A percentile compares a stretch with the other conserved stretches of the same genome.
Evolutionary conservation across 306 rosid genomes (phyloP).

Genomic region (Herpetospermum pedunculosum): DNA sequence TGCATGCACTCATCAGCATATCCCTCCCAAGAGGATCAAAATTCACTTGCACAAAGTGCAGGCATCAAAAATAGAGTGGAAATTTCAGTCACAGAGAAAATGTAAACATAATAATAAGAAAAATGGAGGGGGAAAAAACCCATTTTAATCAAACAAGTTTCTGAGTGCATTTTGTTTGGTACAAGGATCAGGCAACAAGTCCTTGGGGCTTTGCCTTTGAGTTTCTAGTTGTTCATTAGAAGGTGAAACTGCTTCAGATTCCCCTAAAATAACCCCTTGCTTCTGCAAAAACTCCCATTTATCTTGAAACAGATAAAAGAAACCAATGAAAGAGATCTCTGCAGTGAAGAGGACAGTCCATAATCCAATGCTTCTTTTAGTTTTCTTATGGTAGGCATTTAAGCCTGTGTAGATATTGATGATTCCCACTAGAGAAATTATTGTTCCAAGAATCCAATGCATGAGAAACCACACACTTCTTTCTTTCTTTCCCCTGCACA

Average conservation of each 20-base stretch:
- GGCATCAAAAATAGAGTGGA: constrained; percentile 25
- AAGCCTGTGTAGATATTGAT: constrained; percentile 84
- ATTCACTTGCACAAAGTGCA: constrained; percentile 33
- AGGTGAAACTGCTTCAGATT: constrained; percentile 20
- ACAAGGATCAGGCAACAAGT: constrained; percentile 40
- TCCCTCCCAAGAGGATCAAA: not conserved
- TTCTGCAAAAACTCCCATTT: constrained; percentile 62
- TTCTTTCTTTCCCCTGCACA: constrained; percentile 63
- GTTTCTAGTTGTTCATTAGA: constrained; percentile 20
- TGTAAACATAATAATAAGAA: not conserved
- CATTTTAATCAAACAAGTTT: constrained; percentile 57
- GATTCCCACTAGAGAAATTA: constrained; percentile 55
- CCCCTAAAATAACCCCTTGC: constrained; percentile 48
- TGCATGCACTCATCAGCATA: constrained; percentile 34
- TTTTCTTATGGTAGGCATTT: constrained; percentile 54
- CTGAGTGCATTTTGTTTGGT: constrained; percentile 67
- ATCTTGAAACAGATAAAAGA: constrained; percentile 71
- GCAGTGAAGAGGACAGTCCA: constrained; percentile 84
- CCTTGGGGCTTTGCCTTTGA: constrained; percentile 35
- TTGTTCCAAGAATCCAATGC: constrained; percentile 84
- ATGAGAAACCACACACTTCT: constrained; percentile 64
- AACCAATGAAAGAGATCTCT: constrained; percentile 53
- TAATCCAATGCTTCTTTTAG: constrained; percentile 44
- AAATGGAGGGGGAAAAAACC: constrained; percentile 7
- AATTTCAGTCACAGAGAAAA: not conserved